Conservation (phyloP, 2,329 filamentous ascomycete genomes). For the Fusarium subtropicale region DNA sequence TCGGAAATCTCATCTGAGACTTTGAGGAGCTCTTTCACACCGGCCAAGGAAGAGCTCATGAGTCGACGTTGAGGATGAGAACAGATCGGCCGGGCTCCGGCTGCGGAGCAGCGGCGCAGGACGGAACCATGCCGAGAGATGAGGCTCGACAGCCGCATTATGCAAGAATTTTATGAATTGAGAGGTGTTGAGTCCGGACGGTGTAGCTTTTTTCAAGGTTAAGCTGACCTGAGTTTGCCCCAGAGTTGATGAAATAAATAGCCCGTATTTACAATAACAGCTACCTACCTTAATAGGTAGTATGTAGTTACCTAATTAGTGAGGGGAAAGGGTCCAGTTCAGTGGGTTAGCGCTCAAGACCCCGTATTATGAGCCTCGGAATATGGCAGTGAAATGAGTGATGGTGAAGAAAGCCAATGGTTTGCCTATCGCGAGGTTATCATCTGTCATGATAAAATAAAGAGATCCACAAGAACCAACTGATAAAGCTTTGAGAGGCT, state of each 20-base stretch:
- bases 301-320: neutral
- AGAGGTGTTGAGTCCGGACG: neutral
- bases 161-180: neutral
- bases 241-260: slow-evolving; percentile 6
- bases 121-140: slow-evolving; percentile 34
- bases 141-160: slow-evolving; percentile 40
- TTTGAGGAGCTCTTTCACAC: slow-evolving; percentile 64
- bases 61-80: slow-evolving; percentile 39
- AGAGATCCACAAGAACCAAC: slow-evolving; percentile 22
- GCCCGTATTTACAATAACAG: neutral
- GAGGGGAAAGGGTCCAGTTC: slow-evolving; percentile 24
- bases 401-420: neutral
- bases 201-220: neutral
- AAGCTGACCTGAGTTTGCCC: neutral
- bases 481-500: slow-evolving; percentile 12
- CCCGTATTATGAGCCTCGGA: slow-evolving; percentile 19
- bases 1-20: slow-evolving; percentile 86
- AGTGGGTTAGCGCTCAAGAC: slow-evolving; percentile 12
- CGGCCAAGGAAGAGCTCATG: slow-evolving; percentile 41
- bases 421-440: slow-evolving; percentile 20
- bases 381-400: neutral
- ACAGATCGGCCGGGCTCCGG: slow-evolving; percentile 28
- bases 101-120: slow-evolving; percentile 34
- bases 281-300: slow-evolving; percentile 8
- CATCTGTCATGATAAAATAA: slow-evolving; percentile 16